Evolutionary conservation across 257 asterid species (phyloP).

Genomic region (Coffea eugenioides): DNA sequence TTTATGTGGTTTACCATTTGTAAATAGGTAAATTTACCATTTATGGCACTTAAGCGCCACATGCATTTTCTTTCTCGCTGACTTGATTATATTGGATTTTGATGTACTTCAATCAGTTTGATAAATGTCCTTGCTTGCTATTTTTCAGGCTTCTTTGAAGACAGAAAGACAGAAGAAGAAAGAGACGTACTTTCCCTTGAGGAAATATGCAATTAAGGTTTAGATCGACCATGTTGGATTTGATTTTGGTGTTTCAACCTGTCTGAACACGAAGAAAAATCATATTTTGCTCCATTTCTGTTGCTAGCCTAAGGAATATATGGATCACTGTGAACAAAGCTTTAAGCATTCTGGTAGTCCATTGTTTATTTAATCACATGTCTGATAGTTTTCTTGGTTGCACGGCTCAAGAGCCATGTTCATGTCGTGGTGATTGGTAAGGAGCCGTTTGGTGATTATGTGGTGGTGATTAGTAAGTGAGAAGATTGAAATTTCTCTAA

Average conservation of each 20-base stretch:
- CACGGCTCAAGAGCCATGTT: not conserved
- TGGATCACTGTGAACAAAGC: not conserved
- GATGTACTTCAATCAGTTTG: not conserved
- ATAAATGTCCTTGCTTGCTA: not conserved
- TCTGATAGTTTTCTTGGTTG: not conserved
- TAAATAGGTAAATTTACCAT: not conserved
- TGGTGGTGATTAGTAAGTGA: too few species aligned
- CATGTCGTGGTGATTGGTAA: not conserved
- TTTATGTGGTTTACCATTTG: not conserved
- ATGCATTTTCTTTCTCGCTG: not conserved
- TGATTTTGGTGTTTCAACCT: not conserved
- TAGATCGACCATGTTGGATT: constrained; percentile 17
- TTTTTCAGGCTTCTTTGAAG: constrained; percentile 63
- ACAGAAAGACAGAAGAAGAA: constrained; percentile 66
- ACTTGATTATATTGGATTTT: not conserved
- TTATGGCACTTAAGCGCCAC: not conserved
- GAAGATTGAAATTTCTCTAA: too few species aligned
- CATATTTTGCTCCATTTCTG: constrained; percentile 1
- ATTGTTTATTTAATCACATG: not conserved
- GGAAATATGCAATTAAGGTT: constrained; percentile 75
- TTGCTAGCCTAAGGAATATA: not conserved
- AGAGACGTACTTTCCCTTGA: constrained; percentile 68
- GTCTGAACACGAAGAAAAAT: constrained; percentile 5
- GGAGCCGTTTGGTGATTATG: too few species aligned
- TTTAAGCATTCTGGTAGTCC: not conserved